A percentile compares a stretch with the other conserved stretches of the same genome.
Conservation (phyloP, 257 asterid genomes). For the Paulownia fortunei region DNA sequence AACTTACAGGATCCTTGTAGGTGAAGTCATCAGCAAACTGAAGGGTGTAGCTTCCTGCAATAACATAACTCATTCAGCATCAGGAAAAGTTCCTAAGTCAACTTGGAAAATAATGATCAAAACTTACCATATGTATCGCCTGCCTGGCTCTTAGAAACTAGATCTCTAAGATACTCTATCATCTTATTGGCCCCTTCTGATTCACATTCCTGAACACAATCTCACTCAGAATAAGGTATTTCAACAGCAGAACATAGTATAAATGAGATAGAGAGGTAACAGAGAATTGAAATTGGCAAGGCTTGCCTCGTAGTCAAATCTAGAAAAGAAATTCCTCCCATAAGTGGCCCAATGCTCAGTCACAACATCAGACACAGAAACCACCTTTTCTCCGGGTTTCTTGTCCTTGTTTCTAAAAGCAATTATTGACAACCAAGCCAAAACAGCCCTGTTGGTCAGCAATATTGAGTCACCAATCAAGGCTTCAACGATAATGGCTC, state of each 20-base stretch:
- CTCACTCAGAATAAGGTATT: slow-evolving; percentile 21
- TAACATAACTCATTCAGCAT: slow-evolving; percentile 30
- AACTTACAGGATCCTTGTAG: slow-evolving; percentile 92
- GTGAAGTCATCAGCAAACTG: slow-evolving; percentile 92
- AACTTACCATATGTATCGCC: slow-evolving; percentile 78
- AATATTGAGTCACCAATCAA: slow-evolving; percentile 27
- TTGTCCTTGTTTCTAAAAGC: slow-evolving; percentile 83
- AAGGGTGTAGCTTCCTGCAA: slow-evolving; percentile 78
- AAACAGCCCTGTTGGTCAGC: slow-evolving; percentile 76
- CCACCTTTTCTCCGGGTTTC: slow-evolving; percentile 76
- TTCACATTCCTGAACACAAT: slow-evolving; percentile 77
- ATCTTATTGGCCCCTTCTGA: slow-evolving; percentile 86
- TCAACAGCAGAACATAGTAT: not conserved
- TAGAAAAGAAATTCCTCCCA: slow-evolving; percentile 93
- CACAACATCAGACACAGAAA: slow-evolving; percentile 91
- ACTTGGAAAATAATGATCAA: not conserved
- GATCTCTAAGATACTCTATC: slow-evolving; percentile 73
- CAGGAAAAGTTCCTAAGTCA: not conserved
- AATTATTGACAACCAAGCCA: slow-evolving; percentile 97
- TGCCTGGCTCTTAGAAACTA: slow-evolving; percentile 69
- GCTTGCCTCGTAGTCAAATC: slow-evolving; percentile 95
- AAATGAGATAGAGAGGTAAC: not conserved
- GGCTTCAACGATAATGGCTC: not conserved
- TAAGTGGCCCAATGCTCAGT: slow-evolving; percentile 90
- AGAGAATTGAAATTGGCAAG: slow-evolving; percentile 24